phyloP scores from a whole-genome alignment of 2,329 filamentous ascomycete species.

The Pyrenophora teres region DNA sequence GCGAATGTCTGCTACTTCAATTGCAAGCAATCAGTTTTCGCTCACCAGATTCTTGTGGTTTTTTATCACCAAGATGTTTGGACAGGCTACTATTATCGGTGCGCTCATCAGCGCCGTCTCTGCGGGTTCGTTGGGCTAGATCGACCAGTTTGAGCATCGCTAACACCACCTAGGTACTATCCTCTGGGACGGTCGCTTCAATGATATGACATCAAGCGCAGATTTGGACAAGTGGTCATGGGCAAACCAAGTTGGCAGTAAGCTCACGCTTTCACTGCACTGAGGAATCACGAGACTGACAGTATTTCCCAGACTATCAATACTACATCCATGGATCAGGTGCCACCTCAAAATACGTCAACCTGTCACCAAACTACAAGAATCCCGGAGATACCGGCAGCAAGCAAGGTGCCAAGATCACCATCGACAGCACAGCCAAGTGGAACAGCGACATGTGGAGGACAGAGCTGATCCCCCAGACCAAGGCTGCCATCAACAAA shows the following conservation, averaged over 20 bases:
- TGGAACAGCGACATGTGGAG: constrained; percentile 79
- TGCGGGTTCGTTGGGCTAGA: constrained; percentile 26
- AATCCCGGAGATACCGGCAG: constrained; percentile 67
- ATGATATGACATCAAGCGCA: constrained; percentile 58
- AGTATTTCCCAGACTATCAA: constrained; percentile 12
- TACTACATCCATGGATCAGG: constrained; percentile 75
- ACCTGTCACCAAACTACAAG: constrained; percentile 64
- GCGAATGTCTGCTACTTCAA: neutral
- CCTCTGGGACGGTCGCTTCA: constrained; percentile 70
- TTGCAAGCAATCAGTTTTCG: neutral
- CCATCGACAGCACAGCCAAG: constrained; percentile 65
- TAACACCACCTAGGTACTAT: constrained; percentile 49
- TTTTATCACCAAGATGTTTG: constrained; percentile 33
- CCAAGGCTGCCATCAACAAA: constrained; percentile 65
- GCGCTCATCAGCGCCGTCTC: constrained; percentile 42
- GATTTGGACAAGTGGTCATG: constrained; percentile 68
- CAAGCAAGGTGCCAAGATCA: constrained; percentile 70
- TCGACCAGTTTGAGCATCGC: neutral
- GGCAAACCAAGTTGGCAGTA: constrained; percentile 67
- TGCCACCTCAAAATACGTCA: constrained; percentile 63
- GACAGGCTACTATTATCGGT: constrained; percentile 33
- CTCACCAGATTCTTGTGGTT: neutral
- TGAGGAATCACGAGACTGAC: neutral
- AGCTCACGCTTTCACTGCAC: constrained; percentile 48
- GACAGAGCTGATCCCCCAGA: constrained; percentile 75